Evolutionary conservation across 1,284 basidiomycete species (phyloP).

Genomic region (Ceratobasidium sp.): DNA sequence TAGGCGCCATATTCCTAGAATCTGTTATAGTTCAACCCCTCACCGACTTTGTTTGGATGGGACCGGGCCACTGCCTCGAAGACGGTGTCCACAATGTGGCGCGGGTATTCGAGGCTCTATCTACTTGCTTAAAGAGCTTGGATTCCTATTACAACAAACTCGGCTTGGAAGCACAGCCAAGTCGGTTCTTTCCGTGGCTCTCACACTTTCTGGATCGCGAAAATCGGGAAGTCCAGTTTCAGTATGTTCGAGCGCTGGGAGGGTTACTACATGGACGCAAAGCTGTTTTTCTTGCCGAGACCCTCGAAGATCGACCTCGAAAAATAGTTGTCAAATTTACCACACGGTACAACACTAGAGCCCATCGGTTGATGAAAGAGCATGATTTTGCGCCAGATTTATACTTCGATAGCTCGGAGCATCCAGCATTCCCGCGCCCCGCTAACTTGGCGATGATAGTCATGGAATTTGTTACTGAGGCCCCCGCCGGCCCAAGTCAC

Average conservation of each 20-base stretch:
- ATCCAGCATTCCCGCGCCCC: too few species aligned
- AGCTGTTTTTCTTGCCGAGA: neutral
- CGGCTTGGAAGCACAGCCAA: conserved; percentile 5
- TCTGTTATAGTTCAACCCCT: conserved; percentile 46
- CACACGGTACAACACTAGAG: conserved; percentile 40
- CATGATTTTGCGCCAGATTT: conserved; percentile 41
- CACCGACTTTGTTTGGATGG: conserved; percentile 40
- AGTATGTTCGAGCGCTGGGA: neutral
- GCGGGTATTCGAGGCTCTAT: conserved; percentile 8
- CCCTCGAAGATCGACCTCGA: neutral
- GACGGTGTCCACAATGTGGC: neutral
- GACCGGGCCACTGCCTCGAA: neutral
- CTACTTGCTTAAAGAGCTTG: conserved; percentile 6
- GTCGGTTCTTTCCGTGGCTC: conserved; percentile 20
- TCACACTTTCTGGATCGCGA: neutral
- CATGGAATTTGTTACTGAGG: too few species aligned
- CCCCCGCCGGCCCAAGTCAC: neutral
- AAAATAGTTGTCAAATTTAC: conserved; percentile 44
- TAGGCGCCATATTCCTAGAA: conserved; percentile 46
- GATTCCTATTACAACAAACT: conserved; percentile 18
- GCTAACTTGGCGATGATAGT: too few species aligned
- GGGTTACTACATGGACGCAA: neutral
- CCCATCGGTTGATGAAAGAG: conserved; percentile 42
- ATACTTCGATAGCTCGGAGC: too few species aligned
- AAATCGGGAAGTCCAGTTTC: neutral